A percentile compares a stretch with the other conserved stretches of the same genome.
These are phyloP conservation scores for Chlamydomonas sp. DNA, from an alignment of 139 green algal species.

Conservation along the genomic window DNA sequence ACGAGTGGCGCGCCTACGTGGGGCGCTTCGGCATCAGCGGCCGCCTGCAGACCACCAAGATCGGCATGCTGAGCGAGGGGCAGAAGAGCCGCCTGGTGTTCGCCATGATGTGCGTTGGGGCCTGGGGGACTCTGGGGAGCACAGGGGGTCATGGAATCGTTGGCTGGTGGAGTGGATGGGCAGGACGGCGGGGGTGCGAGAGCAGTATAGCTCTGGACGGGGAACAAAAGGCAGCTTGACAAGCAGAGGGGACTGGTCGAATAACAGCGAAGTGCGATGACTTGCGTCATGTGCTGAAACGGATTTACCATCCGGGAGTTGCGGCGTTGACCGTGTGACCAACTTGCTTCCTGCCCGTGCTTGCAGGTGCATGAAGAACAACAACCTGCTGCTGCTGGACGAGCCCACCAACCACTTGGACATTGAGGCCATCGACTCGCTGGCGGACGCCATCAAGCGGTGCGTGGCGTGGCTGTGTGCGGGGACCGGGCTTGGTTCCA, in stretches of 20 bases:
- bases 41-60: slow-evolving; percentile 73
- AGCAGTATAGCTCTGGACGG: not conserved
- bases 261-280: too few relatives aligned
- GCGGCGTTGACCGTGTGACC: not conserved
- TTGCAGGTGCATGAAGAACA: slow-evolving; percentile 38
- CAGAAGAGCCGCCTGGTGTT: slow-evolving; percentile 94
- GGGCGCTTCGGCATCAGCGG: slow-evolving; percentile 81
- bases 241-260: too few relatives aligned
- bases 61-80: slow-evolving; percentile 89
- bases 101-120: slow-evolving; percentile 82
- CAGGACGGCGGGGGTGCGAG: not conserved
- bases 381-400: slow-evolving; percentile 94
- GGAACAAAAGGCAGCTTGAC: slow-evolving; percentile 2
- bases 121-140: slow-evolving; percentile 37
- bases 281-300: too few relatives aligned
- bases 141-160: not conserved
- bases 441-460: slow-evolving; percentile 91
- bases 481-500: too few relatives aligned
- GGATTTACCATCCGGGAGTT: not conserved
- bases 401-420: slow-evolving; percentile 95
- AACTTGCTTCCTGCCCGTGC: too few relatives aligned
- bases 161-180: not conserved
- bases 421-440: slow-evolving; percentile 95
- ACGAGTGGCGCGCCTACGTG: slow-evolving; percentile 78
- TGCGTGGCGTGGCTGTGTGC: not conserved